These are phyloP conservation scores for Atkinsonella hypoxylon DNA, from an alignment of 2,329 filamentous ascomycete genomes.

Conservation along the genomic window DNA sequence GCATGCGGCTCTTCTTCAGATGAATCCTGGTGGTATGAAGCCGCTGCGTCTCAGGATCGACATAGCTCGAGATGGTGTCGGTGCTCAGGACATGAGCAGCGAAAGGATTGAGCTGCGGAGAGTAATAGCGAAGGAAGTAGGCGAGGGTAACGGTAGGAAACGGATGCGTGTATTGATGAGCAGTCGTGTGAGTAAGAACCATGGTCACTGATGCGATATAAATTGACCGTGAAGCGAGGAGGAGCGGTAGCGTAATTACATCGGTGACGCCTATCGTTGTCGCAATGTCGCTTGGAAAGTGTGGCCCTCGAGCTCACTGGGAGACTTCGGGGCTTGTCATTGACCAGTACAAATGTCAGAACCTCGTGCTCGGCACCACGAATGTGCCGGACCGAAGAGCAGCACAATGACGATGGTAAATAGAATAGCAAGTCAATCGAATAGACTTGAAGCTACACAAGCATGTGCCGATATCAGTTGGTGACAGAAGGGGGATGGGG, in stretches of 20 bases:
- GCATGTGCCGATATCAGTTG: conserved; percentile 1
- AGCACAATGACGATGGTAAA: neutral
- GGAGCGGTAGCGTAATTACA: neutral
- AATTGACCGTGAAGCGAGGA: neutral
- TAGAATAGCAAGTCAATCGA: neutral
- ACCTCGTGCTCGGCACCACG: conserved; percentile 2
- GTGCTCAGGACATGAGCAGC: conserved; percentile 71
- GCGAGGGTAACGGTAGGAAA: conserved; percentile 79
- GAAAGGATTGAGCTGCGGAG: conserved; percentile 61
- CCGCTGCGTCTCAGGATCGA: conserved; percentile 62
- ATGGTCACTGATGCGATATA: conserved; percentile 27
- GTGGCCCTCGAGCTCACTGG: conserved; percentile 12
- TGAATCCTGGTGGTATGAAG: conserved; percentile 71
- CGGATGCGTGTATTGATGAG: conserved; percentile 65
- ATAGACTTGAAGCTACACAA: conserved; percentile 5
- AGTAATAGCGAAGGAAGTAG: conserved; percentile 80
- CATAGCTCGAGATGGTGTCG: conserved; percentile 64
- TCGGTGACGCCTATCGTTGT: conserved; percentile 5
- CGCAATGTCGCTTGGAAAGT: conserved; percentile 1
- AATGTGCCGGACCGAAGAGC: neutral
- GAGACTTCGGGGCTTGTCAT: conserved; percentile 14
- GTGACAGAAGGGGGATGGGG: neutral
- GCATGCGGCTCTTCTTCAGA: conserved; percentile 69
- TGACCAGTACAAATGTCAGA: conserved; percentile 8
- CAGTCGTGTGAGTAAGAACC: conserved; percentile 53